Percentiles rank a stretch among this genome's conserved stretches.
These are phyloP conservation scores for Thielaviopsis ethacetica DNA, from an alignment of 2,329 filamentous ascomycete species.

Conservation along the genomic window DNA sequence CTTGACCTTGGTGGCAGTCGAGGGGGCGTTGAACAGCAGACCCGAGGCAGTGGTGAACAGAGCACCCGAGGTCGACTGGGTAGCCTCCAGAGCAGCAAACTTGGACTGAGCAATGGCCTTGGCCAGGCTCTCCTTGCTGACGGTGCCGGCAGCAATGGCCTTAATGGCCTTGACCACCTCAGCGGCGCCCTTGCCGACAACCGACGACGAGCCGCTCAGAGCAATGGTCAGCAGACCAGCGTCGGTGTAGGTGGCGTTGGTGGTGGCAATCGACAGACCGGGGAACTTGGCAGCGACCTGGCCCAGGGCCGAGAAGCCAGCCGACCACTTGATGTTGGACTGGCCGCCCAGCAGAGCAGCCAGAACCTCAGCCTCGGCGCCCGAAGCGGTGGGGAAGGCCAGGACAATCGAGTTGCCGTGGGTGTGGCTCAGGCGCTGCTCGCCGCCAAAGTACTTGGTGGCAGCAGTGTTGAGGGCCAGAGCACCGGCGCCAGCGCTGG, in stretches of 20 bases:
- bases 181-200: conserved; percentile 58
- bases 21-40: conserved; percentile 65
- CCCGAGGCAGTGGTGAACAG: conserved; percentile 73
- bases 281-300: conserved; percentile 56
- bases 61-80: conserved; percentile 60
- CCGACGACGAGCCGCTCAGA: conserved; percentile 56
- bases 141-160: conserved; percentile 57
- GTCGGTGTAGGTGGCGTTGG: conserved; percentile 80
- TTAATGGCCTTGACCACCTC: conserved; percentile 70
- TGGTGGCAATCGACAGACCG: conserved; percentile 52
- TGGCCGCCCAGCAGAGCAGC: conserved; percentile 78
- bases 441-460: conserved; percentile 84
- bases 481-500: conserved; percentile 27
- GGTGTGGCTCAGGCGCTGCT: conserved; percentile 70
- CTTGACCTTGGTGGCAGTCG: conserved; percentile 67
- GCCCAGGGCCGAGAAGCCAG: conserved; percentile 79
- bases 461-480: conserved; percentile 38
- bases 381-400: conserved; percentile 70
- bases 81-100: conserved; percentile 73
- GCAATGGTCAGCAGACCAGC: conserved; percentile 78
- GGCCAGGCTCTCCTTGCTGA: conserved; percentile 70
- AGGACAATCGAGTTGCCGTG: conserved; percentile 73
- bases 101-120: conserved; percentile 90
- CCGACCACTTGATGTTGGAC: conserved; percentile 86
- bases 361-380: conserved; percentile 79